Evolutionary conservation across 140 eudicot genomes (phyloP), one percentile per base, ranked within the genome.

Genomic region (Erigeron philadelphicus): DNA sequence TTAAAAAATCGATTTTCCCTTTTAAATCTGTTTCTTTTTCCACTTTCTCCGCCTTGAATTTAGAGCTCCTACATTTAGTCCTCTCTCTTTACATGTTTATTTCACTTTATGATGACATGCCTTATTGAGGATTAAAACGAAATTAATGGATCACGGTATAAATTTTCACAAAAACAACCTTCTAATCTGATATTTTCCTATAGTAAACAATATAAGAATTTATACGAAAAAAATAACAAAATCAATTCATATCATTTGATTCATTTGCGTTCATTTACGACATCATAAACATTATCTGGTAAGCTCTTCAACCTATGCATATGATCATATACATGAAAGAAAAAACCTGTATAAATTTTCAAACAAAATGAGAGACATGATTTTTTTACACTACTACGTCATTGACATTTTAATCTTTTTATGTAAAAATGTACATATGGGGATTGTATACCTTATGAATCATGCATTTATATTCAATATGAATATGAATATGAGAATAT

Each of bases 101-200:
- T 54, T 42, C 49, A 69, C 61, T 66, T 56, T 64, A 31, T 19
- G 64, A 16, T 65, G 65, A 35, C 5, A 56, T n/a, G 67, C 64
- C 64, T 55, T 31, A 52, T 12, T 49, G 55, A 23, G 46, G 59
- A 57, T 38, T 58, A 21, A 71, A 46, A 64, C 81, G 81, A 78
- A 58, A 72, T 21, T 48, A 57, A 78, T 49, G 81, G 81, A 78
- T 78, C 81, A 49, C 62, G 56, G 48, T 78, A 50, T 31, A n/a
- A 72, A 48, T 11, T 65, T 45, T 78, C 72, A 71, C 78, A 49
- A 58, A 72, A 65, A 65, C 66, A 58, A 54, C 72, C 62, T n/a
- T 65, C 64, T 64, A 64, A 71, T 71, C 69, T 47, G 25, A 77
- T 48, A 56, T 71, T 69, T 76, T 62, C 66, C 65, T 71, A 44